Conservation (phyloP, 2,329 filamentous ascomycete genomes). For the Ramichloridium luteum region DNA sequence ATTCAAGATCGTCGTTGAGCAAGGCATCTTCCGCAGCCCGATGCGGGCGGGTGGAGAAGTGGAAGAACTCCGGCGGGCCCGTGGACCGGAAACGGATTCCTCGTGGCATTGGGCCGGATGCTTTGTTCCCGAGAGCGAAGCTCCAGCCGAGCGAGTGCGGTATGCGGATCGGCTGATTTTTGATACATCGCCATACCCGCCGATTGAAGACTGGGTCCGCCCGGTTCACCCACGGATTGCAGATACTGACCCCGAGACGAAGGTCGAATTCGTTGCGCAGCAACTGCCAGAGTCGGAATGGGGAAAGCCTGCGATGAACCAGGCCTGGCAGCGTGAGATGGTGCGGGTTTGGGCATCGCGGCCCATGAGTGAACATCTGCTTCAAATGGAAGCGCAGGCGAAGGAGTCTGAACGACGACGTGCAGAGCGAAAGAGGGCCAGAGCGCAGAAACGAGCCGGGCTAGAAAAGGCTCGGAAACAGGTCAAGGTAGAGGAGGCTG, state of each 20-base stretch:
- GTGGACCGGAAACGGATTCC: neutral
- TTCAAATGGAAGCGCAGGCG: neutral
- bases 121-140: neutral
- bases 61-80: neutral
- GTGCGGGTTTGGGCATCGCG: neutral
- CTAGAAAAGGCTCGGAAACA: too few species aligned
- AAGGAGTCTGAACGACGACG: neutral
- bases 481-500: too few species aligned
- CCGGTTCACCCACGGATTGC: neutral
- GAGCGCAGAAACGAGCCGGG: neutral
- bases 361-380: neutral
- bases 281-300: neutral
- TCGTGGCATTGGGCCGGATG: neutral
- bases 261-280: slow-evolving; percentile 1
- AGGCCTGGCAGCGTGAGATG: neutral
- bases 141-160: neutral
- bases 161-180: neutral
- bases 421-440: neutral
- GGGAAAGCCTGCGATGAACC: neutral
- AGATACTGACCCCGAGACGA: neutral
- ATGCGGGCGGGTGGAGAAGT: neutral
- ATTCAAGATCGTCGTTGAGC: neutral
- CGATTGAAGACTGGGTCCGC: neutral
- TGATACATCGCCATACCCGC: neutral
- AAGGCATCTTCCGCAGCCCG: slow-evolving; percentile 1